These are phyloP conservation scores for Aspergillus niger DNA, from an alignment of 2,329 filamentous ascomycete genomes.

Conservation along the genomic window DNA sequence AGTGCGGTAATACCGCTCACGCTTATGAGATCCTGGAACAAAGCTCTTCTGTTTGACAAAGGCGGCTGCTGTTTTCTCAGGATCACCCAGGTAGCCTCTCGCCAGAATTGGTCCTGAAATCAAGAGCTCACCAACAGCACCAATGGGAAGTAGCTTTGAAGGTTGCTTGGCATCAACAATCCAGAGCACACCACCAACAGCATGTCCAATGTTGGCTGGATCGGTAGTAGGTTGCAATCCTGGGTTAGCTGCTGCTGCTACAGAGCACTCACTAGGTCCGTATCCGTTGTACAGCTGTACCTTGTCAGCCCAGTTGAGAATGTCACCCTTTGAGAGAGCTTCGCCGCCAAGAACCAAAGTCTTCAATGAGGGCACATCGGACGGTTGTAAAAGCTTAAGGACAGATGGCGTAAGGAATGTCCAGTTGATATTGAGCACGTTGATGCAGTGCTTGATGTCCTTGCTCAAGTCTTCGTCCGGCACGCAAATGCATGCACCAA, in stretches of 20 bases:
- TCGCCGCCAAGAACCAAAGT: constrained; percentile 15
- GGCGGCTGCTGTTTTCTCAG: constrained; percentile 13
- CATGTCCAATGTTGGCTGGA: constrained; percentile 17
- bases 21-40: constrained; percentile 2
- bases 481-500: constrained; percentile 59
- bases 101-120: constrained; percentile 16
- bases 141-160: constrained; percentile 17
- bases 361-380: constrained; percentile 15
- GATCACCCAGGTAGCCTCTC: constrained; percentile 16
- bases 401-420: constrained; percentile 19
- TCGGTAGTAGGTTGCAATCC: constrained; percentile 9
- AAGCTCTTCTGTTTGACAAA: constrained; percentile 13
- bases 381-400: constrained; percentile 11
- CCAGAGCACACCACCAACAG: constrained; percentile 16
- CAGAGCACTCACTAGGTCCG: constrained; percentile 32
- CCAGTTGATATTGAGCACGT: constrained; percentile 48
- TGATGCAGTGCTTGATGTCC: constrained; percentile 34
- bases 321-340: constrained; percentile 12
- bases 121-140: constrained; percentile 18
- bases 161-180: constrained; percentile 16
- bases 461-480: constrained; percentile 52
- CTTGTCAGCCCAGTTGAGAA: constrained; percentile 12
- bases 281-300: constrained; percentile 35
- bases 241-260: constrained; percentile 13
- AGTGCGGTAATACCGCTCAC: constrained; percentile 14